These are phyloP conservation scores for Saccharomycopsis sp. DNA, from an alignment of 805 yeast species.

Conservation along the genomic window DNA sequence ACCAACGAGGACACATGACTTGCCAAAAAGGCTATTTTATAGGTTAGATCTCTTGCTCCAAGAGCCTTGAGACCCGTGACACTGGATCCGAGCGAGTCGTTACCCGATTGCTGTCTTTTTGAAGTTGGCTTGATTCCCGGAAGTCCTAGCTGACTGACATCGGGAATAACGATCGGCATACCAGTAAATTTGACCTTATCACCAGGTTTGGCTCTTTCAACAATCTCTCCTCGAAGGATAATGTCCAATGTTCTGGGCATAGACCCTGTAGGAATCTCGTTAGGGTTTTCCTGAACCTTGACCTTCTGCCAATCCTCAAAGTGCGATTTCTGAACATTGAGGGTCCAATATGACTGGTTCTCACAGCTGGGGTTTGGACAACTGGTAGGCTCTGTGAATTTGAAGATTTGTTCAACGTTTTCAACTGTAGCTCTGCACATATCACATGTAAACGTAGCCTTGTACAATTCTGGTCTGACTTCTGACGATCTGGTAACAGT, in stretches of 20 bases:
- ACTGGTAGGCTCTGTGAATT: slow-evolving; percentile 88
- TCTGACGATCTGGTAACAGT: slow-evolving; percentile 95
- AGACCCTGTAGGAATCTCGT: slow-evolving; percentile 94
- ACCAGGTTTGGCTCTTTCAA: slow-evolving; percentile 95
- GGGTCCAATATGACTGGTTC: slow-evolving; percentile 79
- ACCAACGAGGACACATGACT: slow-evolving; percentile 75
- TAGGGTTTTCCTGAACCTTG: slow-evolving; percentile 92
- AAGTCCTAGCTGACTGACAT: slow-evolving; percentile 84
- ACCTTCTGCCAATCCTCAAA: slow-evolving; percentile 96
- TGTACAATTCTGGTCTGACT: slow-evolving; percentile 88
- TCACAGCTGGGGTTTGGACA: slow-evolving; percentile 86
- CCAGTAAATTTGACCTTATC: slow-evolving; percentile 93
- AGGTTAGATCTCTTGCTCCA: slow-evolving; percentile 94
- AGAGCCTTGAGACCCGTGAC: slow-evolving; percentile 81
- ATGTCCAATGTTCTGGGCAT: slow-evolving; percentile 97
- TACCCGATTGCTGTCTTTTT: slow-evolving; percentile 50
- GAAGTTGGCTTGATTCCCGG: slow-evolving; percentile 93
- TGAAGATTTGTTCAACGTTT: slow-evolving; percentile 88
- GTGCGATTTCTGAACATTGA: slow-evolving; percentile 75
- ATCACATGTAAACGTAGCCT: slow-evolving; percentile 85
- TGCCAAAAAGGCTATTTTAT: slow-evolving; percentile 84
- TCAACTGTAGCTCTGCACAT: slow-evolving; percentile 78
- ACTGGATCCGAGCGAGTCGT: slow-evolving; percentile 72
- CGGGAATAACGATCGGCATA: slow-evolving; percentile 91
- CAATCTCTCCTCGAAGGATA: slow-evolving; percentile 86